These are phyloP conservation scores for Mycosarcoma maydis DNA, from an alignment of 1,284 basidiomycete species.

Conservation along the genomic window DNA sequence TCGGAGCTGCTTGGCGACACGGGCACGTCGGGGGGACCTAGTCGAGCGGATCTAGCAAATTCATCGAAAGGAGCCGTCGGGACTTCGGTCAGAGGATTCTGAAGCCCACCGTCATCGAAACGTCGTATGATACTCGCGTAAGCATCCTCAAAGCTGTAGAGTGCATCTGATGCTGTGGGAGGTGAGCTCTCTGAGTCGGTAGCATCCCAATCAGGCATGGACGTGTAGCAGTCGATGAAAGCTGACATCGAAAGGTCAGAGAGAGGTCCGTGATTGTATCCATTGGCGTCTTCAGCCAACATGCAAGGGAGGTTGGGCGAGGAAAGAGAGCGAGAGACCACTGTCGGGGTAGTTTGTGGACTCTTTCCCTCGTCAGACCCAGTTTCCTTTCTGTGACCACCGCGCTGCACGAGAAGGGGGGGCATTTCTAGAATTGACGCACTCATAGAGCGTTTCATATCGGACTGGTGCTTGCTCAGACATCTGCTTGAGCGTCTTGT, in stretches of 20 bases:
- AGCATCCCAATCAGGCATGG: neutral
- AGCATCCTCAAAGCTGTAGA: conserved; percentile 24
- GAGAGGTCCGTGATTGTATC: too few species aligned
- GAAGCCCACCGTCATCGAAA: conserved; percentile 5
- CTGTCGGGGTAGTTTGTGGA: conserved; percentile 8
- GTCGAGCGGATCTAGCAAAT: neutral
- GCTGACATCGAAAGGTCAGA: conserved; percentile 13
- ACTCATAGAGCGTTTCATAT: too few species aligned
- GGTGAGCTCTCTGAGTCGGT: neutral
- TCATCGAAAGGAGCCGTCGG: conserved; percentile 6
- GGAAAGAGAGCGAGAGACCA: conserved; percentile 3
- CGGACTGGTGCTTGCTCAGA: too few species aligned
- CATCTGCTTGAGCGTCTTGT: conserved; percentile 4
- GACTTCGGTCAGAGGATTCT: neutral
- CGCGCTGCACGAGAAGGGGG: too few species aligned
- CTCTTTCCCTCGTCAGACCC: neutral
- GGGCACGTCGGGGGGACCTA: conserved; percentile 19
- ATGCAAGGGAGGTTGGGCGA: neutral
- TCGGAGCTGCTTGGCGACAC: conserved; percentile 35
- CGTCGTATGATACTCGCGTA: conserved; percentile 25
- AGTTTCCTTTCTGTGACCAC: too few species aligned
- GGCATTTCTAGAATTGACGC: too few species aligned
- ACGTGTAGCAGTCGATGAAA: conserved; percentile 26
- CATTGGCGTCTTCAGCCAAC: too few species aligned
- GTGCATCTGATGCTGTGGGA: neutral